Base-by-base conservation (phyloP, 192 early-diverging fungal species). In the Spinellus fusiger region DNA sequence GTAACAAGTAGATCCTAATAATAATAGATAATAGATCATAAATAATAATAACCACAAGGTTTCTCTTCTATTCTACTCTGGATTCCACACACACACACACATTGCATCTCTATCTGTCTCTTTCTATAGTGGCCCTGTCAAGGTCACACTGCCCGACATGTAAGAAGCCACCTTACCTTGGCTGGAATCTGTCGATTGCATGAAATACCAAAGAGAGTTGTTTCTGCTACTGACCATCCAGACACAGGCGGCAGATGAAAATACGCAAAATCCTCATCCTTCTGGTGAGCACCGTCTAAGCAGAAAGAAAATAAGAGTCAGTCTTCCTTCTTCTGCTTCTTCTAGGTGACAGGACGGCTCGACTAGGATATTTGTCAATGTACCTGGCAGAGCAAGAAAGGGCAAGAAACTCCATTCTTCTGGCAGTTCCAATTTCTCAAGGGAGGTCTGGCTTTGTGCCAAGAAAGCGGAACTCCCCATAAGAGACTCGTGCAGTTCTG, bases 391-490 rank as follows among this genome's bases (percentile, higher is more conserved):
- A 35, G 87, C 89, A 56, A 91, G 70, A 70, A 91, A 91, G 0
- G 89, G 89, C 48, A 91, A 59, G 46, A 91, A 84, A 35, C 80
- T 87, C 89, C 89, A 91, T 75, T 90, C 89, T 25, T 88, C 86
- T 28, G 89, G 89, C 35, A 91, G 71, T 25, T 78, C 76, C 13
- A 86, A 26, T 25, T 74, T 72, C 16, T 56, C 62, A 4, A 80
- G 53, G 0, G 35, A 28, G 8, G 62, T 69, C 40, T 61, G 62
- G 27, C 8, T 49, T 18, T 44, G 40, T 12, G 15, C 40, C 40
- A 44, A 44, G 10, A 12, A 12, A 44, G 13, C 18, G 10, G 10
- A 12, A 44, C 18, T 18, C 3, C 18, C 40, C 40, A 44, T n/a
- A 18, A 57, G 60, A 52, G n/a, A n/a, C n/a, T n/a, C n/a, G n/a